These are phyloP conservation scores for Porodaedalea pini DNA, from an alignment of 1,284 basidiomycete species.

Conservation along the genomic window DNA sequence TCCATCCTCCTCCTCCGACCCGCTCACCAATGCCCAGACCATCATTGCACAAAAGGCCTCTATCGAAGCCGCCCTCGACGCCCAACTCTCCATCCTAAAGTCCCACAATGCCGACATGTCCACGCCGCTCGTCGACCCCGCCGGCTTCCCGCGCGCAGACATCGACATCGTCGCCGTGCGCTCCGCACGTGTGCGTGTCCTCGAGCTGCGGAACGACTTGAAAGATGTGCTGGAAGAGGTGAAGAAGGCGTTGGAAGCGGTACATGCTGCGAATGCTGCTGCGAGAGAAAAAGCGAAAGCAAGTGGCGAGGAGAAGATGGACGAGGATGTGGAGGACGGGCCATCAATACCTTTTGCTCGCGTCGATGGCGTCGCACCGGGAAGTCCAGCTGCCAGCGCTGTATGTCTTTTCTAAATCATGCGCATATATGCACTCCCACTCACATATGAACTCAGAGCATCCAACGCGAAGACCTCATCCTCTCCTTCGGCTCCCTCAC, in stretches of 20 bases:
- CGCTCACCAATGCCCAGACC: slow-evolving; percentile 39
- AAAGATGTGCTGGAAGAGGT: slow-evolving; percentile 63
- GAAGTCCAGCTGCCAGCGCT: slow-evolving; percentile 74
- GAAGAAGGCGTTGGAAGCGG: slow-evolving; percentile 58
- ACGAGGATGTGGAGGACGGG: slow-evolving; percentile 20
- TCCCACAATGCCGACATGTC: slow-evolving; percentile 57
- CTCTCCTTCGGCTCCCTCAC: slow-evolving; percentile 70
- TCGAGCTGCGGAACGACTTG: slow-evolving; percentile 78
- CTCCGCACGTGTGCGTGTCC: slow-evolving; percentile 66
- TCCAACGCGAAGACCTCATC: slow-evolving; percentile 68
- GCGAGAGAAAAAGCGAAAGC: slow-evolving; percentile 6
- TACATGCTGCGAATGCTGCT: slow-evolving; percentile 47
- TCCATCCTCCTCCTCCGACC: slow-evolving; percentile 7
- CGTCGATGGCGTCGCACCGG: slow-evolving; percentile 73
- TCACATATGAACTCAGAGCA: slow-evolving; percentile 47
- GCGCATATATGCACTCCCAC: not conserved
- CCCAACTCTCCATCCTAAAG: slow-evolving; percentile 58
- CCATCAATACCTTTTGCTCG: slow-evolving; percentile 60
- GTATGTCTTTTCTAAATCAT: slow-evolving; percentile 43
- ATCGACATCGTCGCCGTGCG: slow-evolving; percentile 82
- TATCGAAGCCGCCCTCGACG: slow-evolving; percentile 62
- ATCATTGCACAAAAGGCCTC: slow-evolving; percentile 60
- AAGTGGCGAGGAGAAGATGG: slow-evolving; percentile 25
- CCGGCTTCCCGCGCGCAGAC: slow-evolving; percentile 84
- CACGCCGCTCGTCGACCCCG: slow-evolving; percentile 73